These are phyloP conservation scores for Rutstroemia sp. DNA, from an alignment of 2,329 filamentous ascomycete genomes.

Conservation along the genomic window DNA sequence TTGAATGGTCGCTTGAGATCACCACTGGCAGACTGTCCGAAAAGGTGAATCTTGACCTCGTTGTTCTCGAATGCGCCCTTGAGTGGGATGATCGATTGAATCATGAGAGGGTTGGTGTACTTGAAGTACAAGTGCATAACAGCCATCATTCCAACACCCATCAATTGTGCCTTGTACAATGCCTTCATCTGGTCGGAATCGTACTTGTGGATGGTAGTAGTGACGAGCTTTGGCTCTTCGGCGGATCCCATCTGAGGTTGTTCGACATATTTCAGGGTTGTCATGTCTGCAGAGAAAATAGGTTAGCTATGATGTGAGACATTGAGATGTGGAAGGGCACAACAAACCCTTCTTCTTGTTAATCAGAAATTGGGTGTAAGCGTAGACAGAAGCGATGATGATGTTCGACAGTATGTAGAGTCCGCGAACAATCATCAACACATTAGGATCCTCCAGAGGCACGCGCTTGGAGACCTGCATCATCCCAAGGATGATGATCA, in stretches of 20 bases:
- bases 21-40: constrained; percentile 76
- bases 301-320: neutral
- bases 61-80: constrained; percentile 95
- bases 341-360: constrained; percentile 92
- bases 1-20: constrained; percentile 98
- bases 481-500: constrained; percentile 92
- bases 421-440: constrained; percentile 55
- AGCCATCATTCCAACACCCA: constrained; percentile 96
- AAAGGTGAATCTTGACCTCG: constrained; percentile 90
- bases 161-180: constrained; percentile 83
- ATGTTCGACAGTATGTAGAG: constrained; percentile 62
- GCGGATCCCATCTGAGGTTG: constrained; percentile 85
- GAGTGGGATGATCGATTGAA: constrained; percentile 97
- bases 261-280: constrained; percentile 97
- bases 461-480: constrained; percentile 98
- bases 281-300: constrained; percentile 61
- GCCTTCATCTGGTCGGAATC: constrained; percentile 78
- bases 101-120: constrained; percentile 97
- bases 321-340: neutral
- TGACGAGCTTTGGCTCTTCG: constrained; percentile 93
- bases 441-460: constrained; percentile 81
- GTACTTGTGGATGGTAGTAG: constrained; percentile 94
- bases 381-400: constrained; percentile 76
- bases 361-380: constrained; percentile 78
- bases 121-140: constrained; percentile 99